Evolutionary conservation across 352 stramenopile species (phyloP).

Genomic region (Pelagophyceae sp.): DNA sequence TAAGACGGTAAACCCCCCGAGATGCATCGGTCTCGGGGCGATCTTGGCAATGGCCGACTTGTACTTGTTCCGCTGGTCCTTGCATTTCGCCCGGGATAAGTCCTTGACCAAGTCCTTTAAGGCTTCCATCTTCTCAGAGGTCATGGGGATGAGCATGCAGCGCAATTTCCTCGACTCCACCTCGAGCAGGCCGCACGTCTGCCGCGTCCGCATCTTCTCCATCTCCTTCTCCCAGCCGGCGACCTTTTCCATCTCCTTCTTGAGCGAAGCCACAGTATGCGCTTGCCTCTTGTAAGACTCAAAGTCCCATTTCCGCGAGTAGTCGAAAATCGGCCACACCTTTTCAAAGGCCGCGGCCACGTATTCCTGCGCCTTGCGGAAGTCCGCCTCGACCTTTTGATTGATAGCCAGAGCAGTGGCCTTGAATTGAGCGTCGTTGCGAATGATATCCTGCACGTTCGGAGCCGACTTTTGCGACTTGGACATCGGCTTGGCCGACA

Average conservation of each 20-base stretch:
- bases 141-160: conserved; percentile 77
- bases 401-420: conserved; percentile 63
- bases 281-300: conserved; percentile 50
- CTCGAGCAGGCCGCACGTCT: conserved; percentile 76
- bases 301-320: conserved; percentile 78
- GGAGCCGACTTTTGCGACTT: conserved; percentile 55
- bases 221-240: conserved; percentile 82
- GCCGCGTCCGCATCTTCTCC: conserved; percentile 77
- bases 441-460: conserved; percentile 64
- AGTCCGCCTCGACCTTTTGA: conserved; percentile 70
- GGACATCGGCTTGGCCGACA: conserved; percentile 6
- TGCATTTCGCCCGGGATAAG: conserved; percentile 69
- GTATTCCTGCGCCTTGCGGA: conserved; percentile 71
- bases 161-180: conserved; percentile 85
- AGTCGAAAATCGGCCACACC: conserved; percentile 61
- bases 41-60: conserved; percentile 72
- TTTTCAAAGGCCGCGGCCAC: conserved; percentile 35
- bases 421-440: conserved; percentile 55
- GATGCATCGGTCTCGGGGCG: conserved; percentile 63
- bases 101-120: conserved; percentile 84
- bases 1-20: conserved; percentile 51
- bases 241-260: conserved; percentile 78
- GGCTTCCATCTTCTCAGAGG: conserved; percentile 68
- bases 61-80: conserved; percentile 74
- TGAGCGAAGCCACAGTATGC: conserved; percentile 73